Percentiles rank a stretch among this genome's conserved stretches.
Evolutionary conservation across 2,329 filamentous ascomycete species (phyloP).

Genomic region (Neoascochyta sp.): DNA sequence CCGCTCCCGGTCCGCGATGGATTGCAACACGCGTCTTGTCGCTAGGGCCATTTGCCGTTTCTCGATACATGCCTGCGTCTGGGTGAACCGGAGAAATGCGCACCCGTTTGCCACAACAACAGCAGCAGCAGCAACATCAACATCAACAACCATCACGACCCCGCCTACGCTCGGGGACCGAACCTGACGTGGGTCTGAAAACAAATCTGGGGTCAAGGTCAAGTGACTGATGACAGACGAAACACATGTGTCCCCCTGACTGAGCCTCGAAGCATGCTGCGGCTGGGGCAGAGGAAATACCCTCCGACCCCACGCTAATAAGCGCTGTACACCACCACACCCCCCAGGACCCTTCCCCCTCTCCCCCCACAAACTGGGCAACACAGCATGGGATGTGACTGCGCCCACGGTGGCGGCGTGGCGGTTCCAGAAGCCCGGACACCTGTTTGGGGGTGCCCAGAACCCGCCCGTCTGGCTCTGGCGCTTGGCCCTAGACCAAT

Average conservation of each 20-base stretch:
- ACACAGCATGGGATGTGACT: conserved; percentile 23
- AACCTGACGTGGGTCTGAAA: no score
- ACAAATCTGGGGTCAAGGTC: no score
- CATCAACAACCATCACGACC: not conserved
- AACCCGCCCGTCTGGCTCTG: conserved; percentile 31
- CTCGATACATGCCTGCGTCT: no score
- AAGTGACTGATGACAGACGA: no score
- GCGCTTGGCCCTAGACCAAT: conserved; percentile 18
- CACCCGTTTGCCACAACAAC: not conserved
- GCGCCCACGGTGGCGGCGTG: conserved; percentile 32
- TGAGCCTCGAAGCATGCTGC: not conserved
- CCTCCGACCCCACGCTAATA: conserved; percentile 1
- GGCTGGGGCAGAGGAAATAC: no score
- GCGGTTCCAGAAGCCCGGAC: conserved; percentile 36
- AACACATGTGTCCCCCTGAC: not conserved
- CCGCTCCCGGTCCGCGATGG: conserved; percentile 5
- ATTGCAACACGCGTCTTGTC: conserved; percentile 3
- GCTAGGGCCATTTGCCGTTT: no score
- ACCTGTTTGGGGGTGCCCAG: conserved; percentile 25
- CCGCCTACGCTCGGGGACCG: no score
- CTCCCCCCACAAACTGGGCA: conserved; percentile 19
- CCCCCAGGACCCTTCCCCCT: no score
- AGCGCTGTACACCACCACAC: conserved; percentile 1
- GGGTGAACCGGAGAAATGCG: no score
- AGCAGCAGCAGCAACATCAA: not conserved